Evolutionary conservation across 1,284 basidiomycete species (phyloP).

Genomic region (Singerocomus rubriflavus): DNA sequence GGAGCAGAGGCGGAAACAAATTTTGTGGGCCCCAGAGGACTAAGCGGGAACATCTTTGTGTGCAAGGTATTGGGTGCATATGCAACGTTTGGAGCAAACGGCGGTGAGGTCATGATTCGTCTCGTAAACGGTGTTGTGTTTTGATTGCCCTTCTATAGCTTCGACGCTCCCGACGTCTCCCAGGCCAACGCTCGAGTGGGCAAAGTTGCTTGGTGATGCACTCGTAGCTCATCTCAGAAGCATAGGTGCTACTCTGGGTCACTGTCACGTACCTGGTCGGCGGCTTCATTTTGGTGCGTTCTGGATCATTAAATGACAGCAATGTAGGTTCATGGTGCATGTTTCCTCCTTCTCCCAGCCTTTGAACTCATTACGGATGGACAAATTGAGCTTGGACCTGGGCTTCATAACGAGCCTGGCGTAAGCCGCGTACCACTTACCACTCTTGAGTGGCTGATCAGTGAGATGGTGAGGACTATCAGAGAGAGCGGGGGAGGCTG

Average conservation of each 20-base stretch:
- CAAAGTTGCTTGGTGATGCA: slow-evolving; percentile 45
- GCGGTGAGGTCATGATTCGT: slow-evolving; percentile 6
- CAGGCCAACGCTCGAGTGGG: slow-evolving; percentile 11
- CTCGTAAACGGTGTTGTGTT: too few relatives aligned
- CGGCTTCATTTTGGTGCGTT: slow-evolving; percentile 15
- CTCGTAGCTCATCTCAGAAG: slow-evolving; percentile 46
- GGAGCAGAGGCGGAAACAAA: slow-evolving; percentile 18
- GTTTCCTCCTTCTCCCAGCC: not conserved
- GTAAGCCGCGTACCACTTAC: slow-evolving; percentile 37
- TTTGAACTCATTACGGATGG: slow-evolving; percentile 11
- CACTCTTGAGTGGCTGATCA: slow-evolving; percentile 31
- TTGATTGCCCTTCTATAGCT: slow-evolving; percentile 1
- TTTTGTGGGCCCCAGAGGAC: slow-evolving; percentile 52
- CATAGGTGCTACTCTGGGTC: slow-evolving; percentile 52
- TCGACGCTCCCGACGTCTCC: not conserved
- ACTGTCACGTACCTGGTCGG: slow-evolving; percentile 56
- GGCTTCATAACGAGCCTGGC: slow-evolving; percentile 60
- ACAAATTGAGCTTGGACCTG: slow-evolving; percentile 48
- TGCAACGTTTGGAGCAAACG: slow-evolving; percentile 44
- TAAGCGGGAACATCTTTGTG: slow-evolving; percentile 64
- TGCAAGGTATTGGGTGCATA: slow-evolving; percentile 66
- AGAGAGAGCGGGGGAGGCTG: slow-evolving; percentile 20
- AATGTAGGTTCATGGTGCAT: slow-evolving; percentile 33
- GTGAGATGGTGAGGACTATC: slow-evolving; percentile 39
- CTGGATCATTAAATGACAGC: not conserved